A percentile compares a stretch with the other conserved stretches of the same genome.
These are phyloP conservation scores for Daphne laureola DNA, from an alignment of 441 rosid species.

Conservation along the genomic window DNA sequence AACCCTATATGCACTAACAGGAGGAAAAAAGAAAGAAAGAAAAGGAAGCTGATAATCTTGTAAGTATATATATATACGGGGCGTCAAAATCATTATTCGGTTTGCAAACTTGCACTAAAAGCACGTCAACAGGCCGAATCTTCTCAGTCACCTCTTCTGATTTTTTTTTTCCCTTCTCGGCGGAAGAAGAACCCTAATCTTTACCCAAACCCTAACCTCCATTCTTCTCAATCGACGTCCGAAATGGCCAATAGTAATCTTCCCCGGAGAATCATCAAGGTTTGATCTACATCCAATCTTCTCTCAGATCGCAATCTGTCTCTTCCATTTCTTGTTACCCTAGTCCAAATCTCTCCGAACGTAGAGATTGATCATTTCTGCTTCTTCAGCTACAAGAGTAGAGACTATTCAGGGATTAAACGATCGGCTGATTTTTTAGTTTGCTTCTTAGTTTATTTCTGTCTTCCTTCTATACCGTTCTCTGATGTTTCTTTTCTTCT, in stretches of 20 bases:
- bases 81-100: too few relatives aligned
- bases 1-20: too few relatives aligned
- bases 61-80: too few relatives aligned
- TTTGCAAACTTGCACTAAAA: too few relatives aligned
- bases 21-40: too few relatives aligned
- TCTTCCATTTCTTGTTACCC: background rate
- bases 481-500: slow-evolving; percentile 12
- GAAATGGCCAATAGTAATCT: slow-evolving; percentile 92
- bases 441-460: background rate
- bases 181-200: background rate
- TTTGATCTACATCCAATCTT: slow-evolving; percentile 17
- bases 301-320: slow-evolving; percentile 12
- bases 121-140: too few relatives aligned
- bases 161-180: background rate
- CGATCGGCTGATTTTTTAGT: too few relatives aligned
- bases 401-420: background rate
- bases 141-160: background rate
- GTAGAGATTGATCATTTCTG: background rate
- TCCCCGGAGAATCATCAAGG: slow-evolving; percentile 96
- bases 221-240: slow-evolving; percentile 22
- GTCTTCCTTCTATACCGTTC: background rate
- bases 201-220: slow-evolving; percentile 26
- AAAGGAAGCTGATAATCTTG: too few relatives aligned
- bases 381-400: slow-evolving; percentile 8
- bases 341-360: background rate